phyloP scores from a whole-genome alignment of 257 asterid genomes.

The Lycium ferocissimum region DNA sequence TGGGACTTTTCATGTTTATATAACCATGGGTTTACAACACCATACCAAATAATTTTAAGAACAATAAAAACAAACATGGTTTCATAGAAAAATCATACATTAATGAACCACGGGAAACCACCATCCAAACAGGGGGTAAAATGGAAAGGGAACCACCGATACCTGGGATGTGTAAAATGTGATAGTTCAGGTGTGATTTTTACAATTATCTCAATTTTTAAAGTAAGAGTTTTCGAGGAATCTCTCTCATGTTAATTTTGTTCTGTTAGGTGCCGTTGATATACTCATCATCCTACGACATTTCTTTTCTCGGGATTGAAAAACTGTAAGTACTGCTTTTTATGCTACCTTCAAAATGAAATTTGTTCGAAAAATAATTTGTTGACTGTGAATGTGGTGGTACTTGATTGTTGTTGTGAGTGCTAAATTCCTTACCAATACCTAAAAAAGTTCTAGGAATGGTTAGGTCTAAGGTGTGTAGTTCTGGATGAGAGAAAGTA shows the following conservation, averaged over 20 bases:
- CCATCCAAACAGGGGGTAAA: no score
- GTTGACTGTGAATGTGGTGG: neutral
- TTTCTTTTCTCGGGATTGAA: constrained; percentile 83
- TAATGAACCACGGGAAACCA: no score
- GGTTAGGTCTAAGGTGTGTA: neutral
- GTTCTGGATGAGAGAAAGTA: neutral
- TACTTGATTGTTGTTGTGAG: neutral
- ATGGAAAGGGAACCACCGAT: no score
- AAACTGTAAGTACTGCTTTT: constrained; percentile 62
- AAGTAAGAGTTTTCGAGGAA: no score
- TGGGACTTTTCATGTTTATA: no score
- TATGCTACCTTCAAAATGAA: neutral
- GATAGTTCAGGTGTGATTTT: no score
- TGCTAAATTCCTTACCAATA: neutral
- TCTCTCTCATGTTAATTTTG: neutral
- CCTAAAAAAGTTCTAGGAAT: neutral
- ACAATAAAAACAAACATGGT: no score
- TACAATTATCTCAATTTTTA: no score
- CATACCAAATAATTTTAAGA: no score
- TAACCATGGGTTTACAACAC: no score
- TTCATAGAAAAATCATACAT: no score
- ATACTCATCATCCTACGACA: constrained; percentile 81
- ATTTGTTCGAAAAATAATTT: neutral
- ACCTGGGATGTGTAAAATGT: no score
- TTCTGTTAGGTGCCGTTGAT: constrained; percentile 77